phyloP scores from a whole-genome alignment of 805 yeast genomes.

The Hanseniaspora guilliermondii region DNA sequence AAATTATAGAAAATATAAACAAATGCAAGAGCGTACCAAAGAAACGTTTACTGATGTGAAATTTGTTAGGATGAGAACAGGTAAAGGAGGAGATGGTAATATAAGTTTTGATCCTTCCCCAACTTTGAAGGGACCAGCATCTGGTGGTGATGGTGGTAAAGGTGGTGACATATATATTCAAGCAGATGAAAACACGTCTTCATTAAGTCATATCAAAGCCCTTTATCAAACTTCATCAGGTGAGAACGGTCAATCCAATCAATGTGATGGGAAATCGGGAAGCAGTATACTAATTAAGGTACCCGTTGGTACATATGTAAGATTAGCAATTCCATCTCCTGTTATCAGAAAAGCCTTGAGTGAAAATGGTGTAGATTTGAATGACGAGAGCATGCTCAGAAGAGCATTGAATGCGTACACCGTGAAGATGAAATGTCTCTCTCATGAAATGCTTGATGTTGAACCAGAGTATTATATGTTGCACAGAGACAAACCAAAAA shows the following conservation, averaged over 20 bases:
- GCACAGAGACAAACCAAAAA: conserved; percentile 30
- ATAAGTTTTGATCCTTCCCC: conserved; percentile 82
- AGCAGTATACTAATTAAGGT: conserved; percentile 67
- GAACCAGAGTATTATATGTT: conserved; percentile 44
- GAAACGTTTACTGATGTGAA: conserved; percentile 46
- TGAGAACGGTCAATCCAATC: conserved; percentile 54
- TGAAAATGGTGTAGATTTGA: conserved; percentile 15
- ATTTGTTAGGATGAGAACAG: conserved; percentile 55
- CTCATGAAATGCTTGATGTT: conserved; percentile 21
- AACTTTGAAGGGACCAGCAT: conserved; percentile 80
- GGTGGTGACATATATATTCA: conserved; percentile 83
- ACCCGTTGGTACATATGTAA: conserved; percentile 80
- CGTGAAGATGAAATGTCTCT: conserved; percentile 28
- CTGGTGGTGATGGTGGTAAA: conserved; percentile 97
- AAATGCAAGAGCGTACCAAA: conserved; percentile 9
- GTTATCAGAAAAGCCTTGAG: conserved; percentile 28
- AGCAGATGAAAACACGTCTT: conserved; percentile 59
- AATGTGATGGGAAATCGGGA: conserved; percentile 79
- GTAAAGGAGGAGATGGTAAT: conserved; percentile 80
- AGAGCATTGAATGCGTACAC: conserved; percentile 18
- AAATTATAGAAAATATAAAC: not conserved
- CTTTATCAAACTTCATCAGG: conserved; percentile 67
- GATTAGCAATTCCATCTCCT: conserved; percentile 72
- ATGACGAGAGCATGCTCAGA: conserved; percentile 19
- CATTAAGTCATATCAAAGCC: conserved; percentile 56